Evolutionary conservation across 2,329 filamentous ascomycete species (phyloP), one percentile per base, ranked within the genome.

Genomic region (Daldinia sp.): DNA sequence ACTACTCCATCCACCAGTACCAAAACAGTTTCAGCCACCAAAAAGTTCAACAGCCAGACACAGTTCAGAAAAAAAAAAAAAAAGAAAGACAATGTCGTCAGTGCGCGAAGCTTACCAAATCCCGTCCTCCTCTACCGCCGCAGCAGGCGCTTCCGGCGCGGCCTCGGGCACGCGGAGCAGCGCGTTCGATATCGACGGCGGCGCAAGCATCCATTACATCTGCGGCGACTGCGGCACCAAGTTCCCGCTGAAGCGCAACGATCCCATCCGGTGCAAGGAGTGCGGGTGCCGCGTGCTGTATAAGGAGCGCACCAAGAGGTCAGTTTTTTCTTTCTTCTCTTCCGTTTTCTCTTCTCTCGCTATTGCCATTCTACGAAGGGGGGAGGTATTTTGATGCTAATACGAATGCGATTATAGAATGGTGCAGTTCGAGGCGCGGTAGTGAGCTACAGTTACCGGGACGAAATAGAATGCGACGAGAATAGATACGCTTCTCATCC

Each of bases 271-370:
- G 30, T 97, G 94, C 86, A 92, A 93, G 81, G 92, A 94, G 82
- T 99, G 96, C 81, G 96, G 96, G 6, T 96, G 97, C 77, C 90
- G 96, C 73, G 94, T 99, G 69, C 83, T 99, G 74, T 98, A 98
- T 83, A 99, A 99, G 88, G 93, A 98, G 88, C 85, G 96, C 78
- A 99, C 96, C 50, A 98, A 97, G 87, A 89, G 96, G 96, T 98
- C 80, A 82, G 20, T 7, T 18, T 83, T 67, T 58, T 33, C 18
- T 23, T 51, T 64, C 9, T 60, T 41, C n/a, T 41, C 28, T n/a
- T 33, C 41, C 6, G 42, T 12, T 48, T 26, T 33, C 28, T 4
- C 28, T 41, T 18, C 54, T 4, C 33, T 39, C 61, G 54, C 53
- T 53, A 33, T 10, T 28, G 4, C 35, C 35, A 18, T 28, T 35